Percentiles rank a stretch among this genome's conserved stretches.
Conservation (phyloP, 169 alveolate genomes). For the Cryptosporidium canis region DNA sequence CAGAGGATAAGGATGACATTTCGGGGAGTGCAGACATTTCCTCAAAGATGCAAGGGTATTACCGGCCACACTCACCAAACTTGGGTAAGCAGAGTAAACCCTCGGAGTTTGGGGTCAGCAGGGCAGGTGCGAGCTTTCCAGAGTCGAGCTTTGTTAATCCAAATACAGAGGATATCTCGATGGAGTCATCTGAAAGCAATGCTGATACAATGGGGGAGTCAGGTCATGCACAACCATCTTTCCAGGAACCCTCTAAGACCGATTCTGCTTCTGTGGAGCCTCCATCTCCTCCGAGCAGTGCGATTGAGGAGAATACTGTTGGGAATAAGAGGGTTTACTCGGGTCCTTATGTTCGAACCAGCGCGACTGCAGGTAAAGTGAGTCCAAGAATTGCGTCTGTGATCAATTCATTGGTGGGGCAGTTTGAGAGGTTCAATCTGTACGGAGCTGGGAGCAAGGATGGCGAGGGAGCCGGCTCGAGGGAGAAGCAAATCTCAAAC, state of each 20-base stretch:
- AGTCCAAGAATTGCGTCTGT: constrained; percentile 71
- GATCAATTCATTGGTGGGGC: constrained; percentile 26
- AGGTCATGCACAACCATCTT: background rate
- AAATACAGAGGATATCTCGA: constrained; percentile 9
- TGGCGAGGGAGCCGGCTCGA: background rate
- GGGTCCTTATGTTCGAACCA: constrained; percentile 53
- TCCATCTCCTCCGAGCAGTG: constrained; percentile 50
- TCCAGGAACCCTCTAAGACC: background rate
- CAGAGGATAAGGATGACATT: background rate
- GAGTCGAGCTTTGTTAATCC: constrained; percentile 47
- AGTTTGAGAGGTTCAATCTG: constrained; percentile 36
- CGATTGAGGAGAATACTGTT: constrained; percentile 42
- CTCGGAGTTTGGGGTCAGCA: background rate
- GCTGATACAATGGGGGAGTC: background rate
- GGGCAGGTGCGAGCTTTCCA: background rate
- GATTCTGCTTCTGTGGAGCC: constrained; percentile 31
- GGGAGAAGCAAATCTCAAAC: background rate
- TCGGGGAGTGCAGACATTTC: background rate
- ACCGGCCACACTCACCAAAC: background rate
- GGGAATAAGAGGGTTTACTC: constrained; percentile 45
- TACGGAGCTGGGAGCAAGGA: constrained; percentile 34
- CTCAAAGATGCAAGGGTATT: background rate
- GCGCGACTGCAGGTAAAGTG: constrained; percentile 47
- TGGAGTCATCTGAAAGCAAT: background rate
- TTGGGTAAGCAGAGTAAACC: background rate